phyloP scores from a whole-genome alignment of 371 early-diverging fungal species.

The Catenaria anguillulae region DNA sequence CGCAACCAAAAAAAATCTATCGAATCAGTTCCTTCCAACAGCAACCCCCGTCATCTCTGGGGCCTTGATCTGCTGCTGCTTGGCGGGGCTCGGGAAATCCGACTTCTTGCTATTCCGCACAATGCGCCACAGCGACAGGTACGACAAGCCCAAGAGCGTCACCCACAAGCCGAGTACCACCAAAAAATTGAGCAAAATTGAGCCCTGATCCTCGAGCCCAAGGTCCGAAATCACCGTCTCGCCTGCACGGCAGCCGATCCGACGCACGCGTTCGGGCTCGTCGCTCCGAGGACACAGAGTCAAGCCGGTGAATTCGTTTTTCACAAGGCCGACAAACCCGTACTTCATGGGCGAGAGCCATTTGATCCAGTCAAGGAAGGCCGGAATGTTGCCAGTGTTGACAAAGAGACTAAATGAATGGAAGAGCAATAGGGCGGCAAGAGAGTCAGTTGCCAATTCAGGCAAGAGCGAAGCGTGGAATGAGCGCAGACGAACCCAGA shows the following conservation, averaged over 20 bases:
- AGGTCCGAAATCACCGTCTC: background rate
- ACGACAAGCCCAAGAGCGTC: background rate
- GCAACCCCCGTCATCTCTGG: background rate
- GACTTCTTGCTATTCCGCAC: background rate
- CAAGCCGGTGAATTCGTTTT: constrained; percentile 42
- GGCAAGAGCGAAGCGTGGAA: background rate
- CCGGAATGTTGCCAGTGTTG: constrained; percentile 40
- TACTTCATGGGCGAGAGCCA: constrained; percentile 36
- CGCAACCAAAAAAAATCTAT: background rate
- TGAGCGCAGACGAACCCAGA: constrained; percentile 16
- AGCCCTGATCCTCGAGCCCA: background rate
- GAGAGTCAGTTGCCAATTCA: background rate
- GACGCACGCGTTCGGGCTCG: background rate
- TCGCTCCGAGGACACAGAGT: constrained; percentile 14
- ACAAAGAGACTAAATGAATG: constrained; percentile 44
- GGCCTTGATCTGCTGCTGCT: background rate
- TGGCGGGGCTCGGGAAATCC: background rate
- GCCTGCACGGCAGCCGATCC: background rate
- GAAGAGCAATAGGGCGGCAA: constrained; percentile 30
- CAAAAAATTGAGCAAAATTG: background rate
- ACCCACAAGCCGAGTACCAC: background rate
- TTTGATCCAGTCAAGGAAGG: constrained; percentile 39
- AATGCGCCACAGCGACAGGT: constrained; percentile 3
- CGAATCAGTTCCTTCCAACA: background rate
- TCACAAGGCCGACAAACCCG: constrained; percentile 22